Conservation (phyloP, 345 rosid genomes). For the Moringa oleifera region DNA sequence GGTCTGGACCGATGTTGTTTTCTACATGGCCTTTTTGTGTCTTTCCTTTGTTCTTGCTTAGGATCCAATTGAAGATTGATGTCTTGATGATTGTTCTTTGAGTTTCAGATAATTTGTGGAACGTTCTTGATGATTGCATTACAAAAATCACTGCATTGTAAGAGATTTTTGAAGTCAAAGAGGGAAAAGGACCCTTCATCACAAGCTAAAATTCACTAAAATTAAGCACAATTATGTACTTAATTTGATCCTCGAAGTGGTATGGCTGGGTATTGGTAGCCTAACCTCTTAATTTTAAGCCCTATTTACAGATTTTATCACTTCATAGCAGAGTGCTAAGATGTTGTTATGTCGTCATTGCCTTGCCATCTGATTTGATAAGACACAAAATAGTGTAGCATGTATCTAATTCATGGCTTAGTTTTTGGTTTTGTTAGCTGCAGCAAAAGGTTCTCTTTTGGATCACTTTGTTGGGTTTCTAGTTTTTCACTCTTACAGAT, state of each 20-base stretch:
- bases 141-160: too few relatives aligned
- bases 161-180: background rate
- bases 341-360: too few relatives aligned
- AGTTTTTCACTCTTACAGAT: background rate
- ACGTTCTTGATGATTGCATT: too few relatives aligned
- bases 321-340: too few relatives aligned
- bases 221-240: background rate
- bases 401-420: conserved; percentile 5
- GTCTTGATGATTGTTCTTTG: background rate
- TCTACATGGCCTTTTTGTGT: background rate
- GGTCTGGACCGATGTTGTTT: conserved; percentile 6
- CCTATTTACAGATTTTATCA: background rate
- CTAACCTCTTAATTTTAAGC: conserved; percentile 2
- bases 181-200: background rate
- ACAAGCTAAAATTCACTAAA: background rate
- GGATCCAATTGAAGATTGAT: background rate
- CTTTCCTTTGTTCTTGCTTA: background rate
- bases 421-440: conserved; percentile 5
- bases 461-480: background rate
- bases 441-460: background rate
- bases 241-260: background rate
- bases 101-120: background rate
- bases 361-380: background rate
- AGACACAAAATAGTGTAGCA: background rate
- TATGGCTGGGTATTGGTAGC: background rate